Evolutionary conservation across 495 filamentous ascomycete species (phyloP), one percentile per base, ranked within the genome.

Genomic region (Echria macrotheca): DNA sequence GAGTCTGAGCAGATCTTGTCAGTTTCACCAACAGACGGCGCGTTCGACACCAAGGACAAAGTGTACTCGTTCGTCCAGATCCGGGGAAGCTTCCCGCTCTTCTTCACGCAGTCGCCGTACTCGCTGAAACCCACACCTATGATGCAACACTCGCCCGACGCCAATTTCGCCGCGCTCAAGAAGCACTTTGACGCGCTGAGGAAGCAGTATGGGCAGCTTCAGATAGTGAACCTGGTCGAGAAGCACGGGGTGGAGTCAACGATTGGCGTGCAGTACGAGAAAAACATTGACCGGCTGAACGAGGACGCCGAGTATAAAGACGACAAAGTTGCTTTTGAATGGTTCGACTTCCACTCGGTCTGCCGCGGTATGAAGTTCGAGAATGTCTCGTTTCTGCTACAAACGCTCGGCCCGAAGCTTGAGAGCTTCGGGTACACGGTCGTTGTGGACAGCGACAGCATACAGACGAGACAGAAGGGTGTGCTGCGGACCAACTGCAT

Each of bases 341-440:
- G 93, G 93, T 97, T 96, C 50, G 93, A 96, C 56, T 97, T 97
- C 60, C 91, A 96, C 59, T 73, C 77, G 15, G 82, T 84, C 21
- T 97, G 91, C 59, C 83, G 89, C 3, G 91, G 91, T 0, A 96
- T 97, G 93, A 91, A 87, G 49, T 97, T 96, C 58, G 90, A 96
- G 63, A 95, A 95, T 40, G 90, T 97, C 4, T 82, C 79, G 39
- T 65, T 82, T 9, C 76, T 96, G 1, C 71, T 97, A 41, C 76
- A 89, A 26, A 78, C 70, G 2, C 61, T 96, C n/a, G 76, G 72
- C 5, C 60, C 69, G 12, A 81, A 74, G 7, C 65, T 96, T 12
- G 81, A 81, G 44, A 65, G 73, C 4, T 78, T 82, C 47, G 82
- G 85, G 8, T 85, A 80, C 54, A 82, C 80, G 0, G 75, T 84